Percentiles rank a stretch among this genome's conserved stretches.
Conservation (phyloP, 1,284 basidiomycete species). For the Fomitopsis schrenkii region DNA sequence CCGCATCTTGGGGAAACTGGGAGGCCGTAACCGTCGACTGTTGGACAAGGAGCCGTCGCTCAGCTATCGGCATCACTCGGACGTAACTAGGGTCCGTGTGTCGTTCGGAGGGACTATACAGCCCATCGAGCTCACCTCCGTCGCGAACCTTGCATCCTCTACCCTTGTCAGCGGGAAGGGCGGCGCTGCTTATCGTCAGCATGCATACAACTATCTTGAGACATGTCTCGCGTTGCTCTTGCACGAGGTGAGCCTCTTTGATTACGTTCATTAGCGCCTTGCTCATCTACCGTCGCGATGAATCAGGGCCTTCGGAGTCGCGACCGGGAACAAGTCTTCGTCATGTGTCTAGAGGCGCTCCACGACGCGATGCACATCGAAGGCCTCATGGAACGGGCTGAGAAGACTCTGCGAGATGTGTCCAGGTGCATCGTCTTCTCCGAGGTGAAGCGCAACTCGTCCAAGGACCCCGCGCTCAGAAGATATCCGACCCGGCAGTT, state of each 20-base stretch:
- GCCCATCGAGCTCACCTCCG: conserved; percentile 67
- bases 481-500: conserved; percentile 56
- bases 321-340: conserved; percentile 76
- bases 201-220: conserved; percentile 82
- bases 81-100: conserved; percentile 66
- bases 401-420: conserved; percentile 63
- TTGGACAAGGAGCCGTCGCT: conserved; percentile 81
- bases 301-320: conserved; percentile 63
- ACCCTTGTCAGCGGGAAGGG: conserved; percentile 53
- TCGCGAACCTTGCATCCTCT: conserved; percentile 69
- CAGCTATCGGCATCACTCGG: conserved; percentile 66
- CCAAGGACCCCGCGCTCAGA: conserved; percentile 48
- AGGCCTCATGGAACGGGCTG: conserved; percentile 69
- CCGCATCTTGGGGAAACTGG: conserved; percentile 95
- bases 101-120: conserved; percentile 74
- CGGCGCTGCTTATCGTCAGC: conserved; percentile 58
- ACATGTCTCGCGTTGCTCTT: conserved; percentile 71
- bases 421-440: conserved; percentile 65
- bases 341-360: conserved; percentile 69
- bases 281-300: not conserved
- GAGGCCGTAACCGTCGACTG: conserved; percentile 90
- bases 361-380: conserved; percentile 75
- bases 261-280: not conserved
- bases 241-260: conserved; percentile 57
- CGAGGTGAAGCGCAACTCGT: conserved; percentile 57